phyloP scores from a whole-genome alignment of 306 rosid species.

The Cucurbita argyrosperma region DNA sequence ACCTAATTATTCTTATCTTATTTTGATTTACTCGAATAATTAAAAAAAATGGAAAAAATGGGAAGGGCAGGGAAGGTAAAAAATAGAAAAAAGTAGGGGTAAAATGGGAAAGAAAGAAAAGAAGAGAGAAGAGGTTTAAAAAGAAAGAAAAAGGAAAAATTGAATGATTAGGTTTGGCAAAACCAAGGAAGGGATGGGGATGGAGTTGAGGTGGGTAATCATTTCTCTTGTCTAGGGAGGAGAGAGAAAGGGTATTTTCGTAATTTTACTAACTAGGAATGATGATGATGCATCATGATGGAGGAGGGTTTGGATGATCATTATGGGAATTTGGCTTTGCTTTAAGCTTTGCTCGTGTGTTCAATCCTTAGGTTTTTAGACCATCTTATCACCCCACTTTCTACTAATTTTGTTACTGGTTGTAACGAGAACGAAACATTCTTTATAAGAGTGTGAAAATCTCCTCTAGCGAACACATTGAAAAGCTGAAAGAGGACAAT shows the following conservation, averaged over 20 bases:
- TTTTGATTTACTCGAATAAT: too few relatives aligned
- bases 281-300: neutral
- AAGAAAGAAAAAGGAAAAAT: neutral
- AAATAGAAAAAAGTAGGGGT: neutral
- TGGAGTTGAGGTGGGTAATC: slow-evolving; percentile 42
- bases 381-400: neutral
- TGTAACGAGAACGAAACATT: too few relatives aligned
- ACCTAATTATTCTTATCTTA: too few relatives aligned
- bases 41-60: neutral
- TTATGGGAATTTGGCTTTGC: neutral
- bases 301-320: neutral
- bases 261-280: neutral
- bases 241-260: neutral
- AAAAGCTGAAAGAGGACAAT: too few relatives aligned
- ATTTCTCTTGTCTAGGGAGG: slow-evolving; percentile 26
- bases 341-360: slow-evolving; percentile 5
- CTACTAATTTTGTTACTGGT: neutral
- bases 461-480: too few relatives aligned
- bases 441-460: too few relatives aligned
- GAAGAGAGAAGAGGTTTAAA: slow-evolving; percentile 15
- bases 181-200: slow-evolving; percentile 15
- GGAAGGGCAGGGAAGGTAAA: neutral
- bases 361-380: neutral
- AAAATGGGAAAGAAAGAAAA: slow-evolving; percentile 6
- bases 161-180: slow-evolving; percentile 44